phyloP scores from a whole-genome alignment of 495 filamentous ascomycete species.

The Pyrenula massariospora region DNA sequence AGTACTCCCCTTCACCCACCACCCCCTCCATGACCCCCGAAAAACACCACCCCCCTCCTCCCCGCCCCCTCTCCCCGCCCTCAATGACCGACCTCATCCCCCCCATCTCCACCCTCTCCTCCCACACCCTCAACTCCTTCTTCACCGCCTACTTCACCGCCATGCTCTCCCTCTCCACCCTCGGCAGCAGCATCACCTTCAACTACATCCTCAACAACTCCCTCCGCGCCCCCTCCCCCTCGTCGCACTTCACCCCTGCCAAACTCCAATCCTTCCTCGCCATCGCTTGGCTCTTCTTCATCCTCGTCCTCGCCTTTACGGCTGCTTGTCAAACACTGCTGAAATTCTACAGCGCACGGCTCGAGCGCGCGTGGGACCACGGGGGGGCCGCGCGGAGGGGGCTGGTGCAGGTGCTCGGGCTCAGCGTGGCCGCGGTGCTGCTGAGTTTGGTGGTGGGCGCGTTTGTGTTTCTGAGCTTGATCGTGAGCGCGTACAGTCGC shows the following conservation, averaged over 20 bases:
- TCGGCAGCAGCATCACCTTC: constrained; percentile 4
- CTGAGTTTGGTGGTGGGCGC: constrained; percentile 1
- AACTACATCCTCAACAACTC: constrained; percentile 1
- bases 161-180: constrained; percentile 2
- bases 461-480: constrained; percentile 3
- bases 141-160: constrained; percentile 5
- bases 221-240: not conserved
- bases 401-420: constrained; percentile 2
- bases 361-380: not conserved
- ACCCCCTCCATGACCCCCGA: not conserved
- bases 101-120: not conserved
- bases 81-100: no score
- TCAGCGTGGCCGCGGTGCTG: not conserved
- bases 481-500: constrained; percentile 2
- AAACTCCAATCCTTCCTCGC: constrained; percentile 1
- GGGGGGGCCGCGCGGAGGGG: not conserved
- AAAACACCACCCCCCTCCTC: not conserved
- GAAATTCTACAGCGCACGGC: constrained; percentile 1
- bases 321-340: not conserved
- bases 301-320: constrained; percentile 1
- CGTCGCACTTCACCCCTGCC: not conserved
- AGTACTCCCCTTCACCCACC: not conserved
- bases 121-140: constrained; percentile 1
- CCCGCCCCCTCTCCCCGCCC: not conserved
- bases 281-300: constrained; percentile 5